Conservation (phyloP, 495 filamentous ascomycete species). For the Alectoria sarmentosa region DNA sequence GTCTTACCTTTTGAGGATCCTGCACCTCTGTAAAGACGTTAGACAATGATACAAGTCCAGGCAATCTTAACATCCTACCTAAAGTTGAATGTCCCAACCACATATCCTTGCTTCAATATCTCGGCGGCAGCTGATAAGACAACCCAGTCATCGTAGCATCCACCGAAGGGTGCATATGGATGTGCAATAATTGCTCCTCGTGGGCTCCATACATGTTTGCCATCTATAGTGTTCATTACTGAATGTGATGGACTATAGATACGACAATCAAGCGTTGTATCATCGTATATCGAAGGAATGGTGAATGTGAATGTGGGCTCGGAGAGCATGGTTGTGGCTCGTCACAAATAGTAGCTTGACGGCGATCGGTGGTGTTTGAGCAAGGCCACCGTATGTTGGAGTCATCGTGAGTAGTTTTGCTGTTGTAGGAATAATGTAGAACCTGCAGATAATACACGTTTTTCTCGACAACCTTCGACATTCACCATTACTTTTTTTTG, state of each 20-base stretch:
- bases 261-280: constrained; percentile 64
- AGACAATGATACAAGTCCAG: not conserved
- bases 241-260: constrained; percentile 45
- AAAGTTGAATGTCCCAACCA: constrained; percentile 91
- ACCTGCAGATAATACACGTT: no score
- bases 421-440: not conserved
- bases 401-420: not conserved
- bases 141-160: constrained; percentile 74
- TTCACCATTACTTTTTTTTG: no score
- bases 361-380: not conserved
- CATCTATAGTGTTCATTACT: not conserved
- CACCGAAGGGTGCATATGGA: constrained; percentile 83
- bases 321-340: constrained; percentile 31
- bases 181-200: constrained; percentile 78
- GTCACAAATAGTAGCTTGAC: not conserved
- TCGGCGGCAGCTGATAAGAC: constrained; percentile 56
- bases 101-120: constrained; percentile 58
- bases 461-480: no score
- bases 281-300: constrained; percentile 79
- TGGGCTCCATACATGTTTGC: constrained; percentile 33
- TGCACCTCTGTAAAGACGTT: constrained; percentile 55
- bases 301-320: constrained; percentile 62
- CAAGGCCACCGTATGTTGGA: not conserved
- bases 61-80: constrained; percentile 45
- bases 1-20: constrained; percentile 67